Evolutionary conservation across 495 filamentous ascomycete genomes (phyloP).

Genomic region (Tetracladium setigerum): DNA sequence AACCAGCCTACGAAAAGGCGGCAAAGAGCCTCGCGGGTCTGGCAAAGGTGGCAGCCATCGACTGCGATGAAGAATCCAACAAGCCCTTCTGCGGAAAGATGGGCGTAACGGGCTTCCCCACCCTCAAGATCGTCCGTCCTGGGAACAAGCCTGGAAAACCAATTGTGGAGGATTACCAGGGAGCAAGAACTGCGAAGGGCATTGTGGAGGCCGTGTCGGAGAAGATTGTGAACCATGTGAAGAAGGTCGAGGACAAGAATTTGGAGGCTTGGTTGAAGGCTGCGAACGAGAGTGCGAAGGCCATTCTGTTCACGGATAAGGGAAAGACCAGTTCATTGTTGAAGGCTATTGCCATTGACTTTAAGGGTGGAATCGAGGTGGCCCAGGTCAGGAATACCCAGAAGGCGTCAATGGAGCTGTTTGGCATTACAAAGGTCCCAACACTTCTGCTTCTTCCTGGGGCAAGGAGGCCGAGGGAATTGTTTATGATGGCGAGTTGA

Average conservation of each 20-base stretch:
- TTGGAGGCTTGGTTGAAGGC: constrained; percentile 67
- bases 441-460: constrained; percentile 76
- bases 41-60: constrained; percentile 87
- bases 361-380: constrained; percentile 71
- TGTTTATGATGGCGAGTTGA: constrained; percentile 76
- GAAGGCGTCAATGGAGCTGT: constrained; percentile 58
- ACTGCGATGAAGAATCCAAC: constrained; percentile 94
- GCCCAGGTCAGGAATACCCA: constrained; percentile 77
- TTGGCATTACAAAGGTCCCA: constrained; percentile 71
- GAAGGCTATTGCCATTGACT: constrained; percentile 84
- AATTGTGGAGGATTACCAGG: constrained; percentile 87
- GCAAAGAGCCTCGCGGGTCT: constrained; percentile 82
- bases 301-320: constrained; percentile 91
- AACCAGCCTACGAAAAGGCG: constrained; percentile 91
- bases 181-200: constrained; percentile 67
- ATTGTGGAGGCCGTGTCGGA: constrained; percentile 83
- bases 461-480: constrained; percentile 57
- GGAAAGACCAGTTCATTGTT: constrained; percentile 77
- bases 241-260: constrained; percentile 69
- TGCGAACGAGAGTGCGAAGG: constrained; percentile 71
- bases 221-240: constrained; percentile 88
- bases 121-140: constrained; percentile 87
- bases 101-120: constrained; percentile 94
- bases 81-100: constrained; percentile 81
- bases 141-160: constrained; percentile 78